Evolutionary conservation across 352 stramenopile species (phyloP), one percentile per base, ranked within the genome.

Genomic region (Phytophthora syringae): DNA sequence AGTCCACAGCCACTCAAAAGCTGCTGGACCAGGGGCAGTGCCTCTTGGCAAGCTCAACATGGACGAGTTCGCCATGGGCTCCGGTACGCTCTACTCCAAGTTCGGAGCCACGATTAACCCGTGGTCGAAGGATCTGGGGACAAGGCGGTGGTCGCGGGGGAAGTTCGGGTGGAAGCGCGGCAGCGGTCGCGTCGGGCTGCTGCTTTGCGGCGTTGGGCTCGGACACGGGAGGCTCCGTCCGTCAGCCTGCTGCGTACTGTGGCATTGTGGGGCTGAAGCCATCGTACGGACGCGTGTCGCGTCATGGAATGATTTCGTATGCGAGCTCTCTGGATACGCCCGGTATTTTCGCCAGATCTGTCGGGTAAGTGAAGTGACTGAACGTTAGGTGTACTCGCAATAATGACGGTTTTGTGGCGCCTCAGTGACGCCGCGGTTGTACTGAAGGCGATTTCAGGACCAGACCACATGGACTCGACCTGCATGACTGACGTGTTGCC

Each of bases 1-100:
- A 97, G 62, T 95, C 89, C 7, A 96, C 87, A 16, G 86, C 82
- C 9, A 95, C 94, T 5, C 64, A 77, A 36, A 82, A 95, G 50
- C 67, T 99, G 47, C 81, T 94, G 37, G 82, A 94, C 11, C 76
- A 88, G 97, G 97, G 13, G 96, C 95, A 7, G 82, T 99, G 20
- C 77, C 97, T 6, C 75, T 99, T 1, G 98, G 97, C 32, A 98
- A 97, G 63, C 98, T 98, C 25, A 99, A 98, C 73, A 98, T 99
- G 94, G 98, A 99, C 77, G 98, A 99, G 84, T 99, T 99, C 78
- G 98, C 90, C 7, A 99, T 99, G 98, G 98, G 98, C 20, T 98
- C 92, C 27, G 89, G 90, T 16, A 98, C 94, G 51, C 79, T 95
- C 13, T 98, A 99, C 80, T 94, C 82, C 50, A 82, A 74, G 32